Evolutionary conservation across 352 stramenopile species (phyloP), one percentile per base, ranked within the genome.

Genomic region (Blastocystis sp.): DNA sequence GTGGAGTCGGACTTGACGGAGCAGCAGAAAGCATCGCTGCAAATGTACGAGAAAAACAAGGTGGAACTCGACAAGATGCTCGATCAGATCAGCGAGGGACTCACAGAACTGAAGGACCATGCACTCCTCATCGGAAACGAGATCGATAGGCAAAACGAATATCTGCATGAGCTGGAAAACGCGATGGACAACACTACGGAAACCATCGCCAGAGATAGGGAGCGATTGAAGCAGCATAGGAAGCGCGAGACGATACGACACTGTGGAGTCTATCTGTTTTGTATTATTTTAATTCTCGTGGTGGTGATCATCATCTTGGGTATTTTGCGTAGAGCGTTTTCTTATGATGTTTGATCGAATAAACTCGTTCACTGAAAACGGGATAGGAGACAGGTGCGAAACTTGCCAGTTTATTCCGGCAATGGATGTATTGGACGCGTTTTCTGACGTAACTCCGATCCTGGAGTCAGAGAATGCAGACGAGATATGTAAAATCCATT

Each of bases 1-100:
- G 54, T 53, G 2, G 73, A 84, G 45, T 34, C 41, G 9, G 73
- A 84, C 3, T n/a, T 84, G 5, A 84, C 73, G 18, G 73, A 66
- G n/a, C 29, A 66, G 9, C 73, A 84, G 15, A 84, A 84, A 34
- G 73, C 73, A 45, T 66, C 73, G 1, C 54, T 84, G 20, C 73
- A 84, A 34, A 50, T 84, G 37, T 84, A 84, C 29, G 73, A 84
- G 53, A 84, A 84, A 37, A 84, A 84, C 45, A 64, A 63, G 50
- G 43, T 66, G 20, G 20, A 68, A 18, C 43, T 84, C 39, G 73
- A 84, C 39, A 9, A n/a, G 5, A 43, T 84, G 37, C 47, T 84
- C 15, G 73, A 84, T 41, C 34, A 50, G 26, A 84, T 84, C 43
- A 84, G 73, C 68, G 73, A 84, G 47, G 73, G 73, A 23, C 56